Conservation (phyloP, 2,329 filamentous ascomycete genomes). For the Blastomyces percursus region DNA sequence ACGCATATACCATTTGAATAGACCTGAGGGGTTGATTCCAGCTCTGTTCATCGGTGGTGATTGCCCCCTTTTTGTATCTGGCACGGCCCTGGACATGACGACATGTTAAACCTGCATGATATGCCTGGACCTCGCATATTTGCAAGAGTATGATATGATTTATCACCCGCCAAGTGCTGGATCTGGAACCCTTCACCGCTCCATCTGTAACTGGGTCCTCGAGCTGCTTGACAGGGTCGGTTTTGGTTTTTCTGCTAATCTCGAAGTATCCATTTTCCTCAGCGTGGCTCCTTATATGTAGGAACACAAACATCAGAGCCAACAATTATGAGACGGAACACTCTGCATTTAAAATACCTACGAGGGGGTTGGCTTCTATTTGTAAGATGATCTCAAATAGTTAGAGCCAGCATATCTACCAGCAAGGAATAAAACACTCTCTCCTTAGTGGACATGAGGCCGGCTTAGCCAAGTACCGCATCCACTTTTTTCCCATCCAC, state of each 20-base stretch:
- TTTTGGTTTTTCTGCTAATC: neutral
- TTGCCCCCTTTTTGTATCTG: neutral
- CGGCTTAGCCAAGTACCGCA: neutral
- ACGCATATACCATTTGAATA: neutral
- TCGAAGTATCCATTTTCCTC: neutral
- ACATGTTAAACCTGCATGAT: neutral
- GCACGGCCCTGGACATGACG: neutral
- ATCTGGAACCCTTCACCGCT: neutral
- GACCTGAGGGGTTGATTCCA: neutral
- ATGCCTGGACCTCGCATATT: neutral
- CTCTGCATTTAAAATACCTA: neutral
- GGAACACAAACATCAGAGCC: neutral
- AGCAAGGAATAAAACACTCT: neutral
- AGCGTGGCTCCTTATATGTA: neutral
- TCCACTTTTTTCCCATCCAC: neutral
- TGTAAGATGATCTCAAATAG: neutral
- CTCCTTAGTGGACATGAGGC: neutral
- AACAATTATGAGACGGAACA: neutral
- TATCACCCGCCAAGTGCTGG: too few relatives aligned
- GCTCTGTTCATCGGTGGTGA: neutral
- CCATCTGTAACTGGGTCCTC: neutral
- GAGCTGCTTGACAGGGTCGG: neutral
- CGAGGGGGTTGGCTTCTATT: neutral
- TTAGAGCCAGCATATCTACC: neutral
- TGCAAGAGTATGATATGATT: neutral